Evolutionary conservation across 2,329 filamentous ascomycete species (phyloP).

Genomic region (Cytospora schulzeri): DNA sequence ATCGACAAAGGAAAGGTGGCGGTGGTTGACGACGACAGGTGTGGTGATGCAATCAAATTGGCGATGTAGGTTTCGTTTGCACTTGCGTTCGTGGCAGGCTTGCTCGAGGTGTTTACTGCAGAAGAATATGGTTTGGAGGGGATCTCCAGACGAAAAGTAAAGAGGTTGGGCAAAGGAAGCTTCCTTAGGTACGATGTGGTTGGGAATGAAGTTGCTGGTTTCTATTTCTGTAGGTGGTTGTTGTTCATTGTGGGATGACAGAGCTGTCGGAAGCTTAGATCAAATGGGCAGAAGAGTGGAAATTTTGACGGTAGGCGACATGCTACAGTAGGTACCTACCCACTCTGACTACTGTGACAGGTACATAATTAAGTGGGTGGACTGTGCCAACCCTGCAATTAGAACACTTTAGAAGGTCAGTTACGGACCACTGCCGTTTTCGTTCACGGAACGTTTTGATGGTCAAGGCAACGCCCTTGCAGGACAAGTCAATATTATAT

Average conservation of each 20-base stretch:
- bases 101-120: not conserved
- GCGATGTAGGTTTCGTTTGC: constrained; percentile 1
- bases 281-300: constrained; percentile 32
- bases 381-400: constrained; percentile 17
- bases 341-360: not conserved
- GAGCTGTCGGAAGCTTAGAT: constrained; percentile 44
- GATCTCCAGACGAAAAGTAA: constrained; percentile 8
- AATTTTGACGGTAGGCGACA: constrained; percentile 22
- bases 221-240: constrained; percentile 12
- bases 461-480: not conserved
- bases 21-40: not conserved
- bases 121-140: not conserved
- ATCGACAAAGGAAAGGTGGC: constrained; percentile 3
- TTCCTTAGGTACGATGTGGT: constrained; percentile 14
- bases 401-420: not conserved
- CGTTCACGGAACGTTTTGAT: not conserved
- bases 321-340: not conserved
- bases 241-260: constrained; percentile 10
- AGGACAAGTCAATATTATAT: not conserved
- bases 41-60: constrained; percentile 1
- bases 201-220: not conserved
- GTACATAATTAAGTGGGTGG: not conserved
- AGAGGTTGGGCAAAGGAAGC: not conserved
- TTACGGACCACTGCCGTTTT: not conserved
- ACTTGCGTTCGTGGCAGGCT: not conserved